Evolutionary conservation across 768 basidiomycete genomes (phyloP).

Genomic region (Lactifluus echinatus): DNA sequence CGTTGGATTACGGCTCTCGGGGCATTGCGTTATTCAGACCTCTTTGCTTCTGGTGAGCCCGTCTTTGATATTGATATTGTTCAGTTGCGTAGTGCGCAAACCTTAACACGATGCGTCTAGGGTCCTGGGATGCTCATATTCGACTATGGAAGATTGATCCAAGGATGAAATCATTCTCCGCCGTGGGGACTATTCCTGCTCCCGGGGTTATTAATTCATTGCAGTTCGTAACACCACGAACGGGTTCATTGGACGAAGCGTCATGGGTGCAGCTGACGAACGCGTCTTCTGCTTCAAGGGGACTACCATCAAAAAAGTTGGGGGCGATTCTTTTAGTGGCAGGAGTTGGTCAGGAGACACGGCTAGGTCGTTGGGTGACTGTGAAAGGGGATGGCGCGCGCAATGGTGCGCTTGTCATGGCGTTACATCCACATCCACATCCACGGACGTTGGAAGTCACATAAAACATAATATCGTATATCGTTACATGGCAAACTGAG

Average conservation of each 20-base stretch:
- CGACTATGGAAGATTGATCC: constrained; percentile 87
- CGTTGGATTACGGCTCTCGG: constrained; percentile 89
- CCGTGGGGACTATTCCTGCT: constrained; percentile 52
- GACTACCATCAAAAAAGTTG: constrained; percentile 10
- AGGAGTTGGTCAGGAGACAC: constrained; percentile 80
- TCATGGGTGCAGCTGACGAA: constrained; percentile 32
- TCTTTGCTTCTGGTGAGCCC: constrained; percentile 76
- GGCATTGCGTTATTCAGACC: constrained; percentile 77
- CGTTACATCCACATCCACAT: constrained; percentile 40
- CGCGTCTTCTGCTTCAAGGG: constrained; percentile 25
- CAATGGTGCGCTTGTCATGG: constrained; percentile 65
- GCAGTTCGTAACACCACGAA: constrained; percentile 57
- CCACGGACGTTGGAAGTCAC: constrained; percentile 29
- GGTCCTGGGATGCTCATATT: constrained; percentile 89
- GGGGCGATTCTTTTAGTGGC: constrained; percentile 55
- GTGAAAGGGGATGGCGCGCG: constrained; percentile 59
- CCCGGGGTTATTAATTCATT: constrained; percentile 86
- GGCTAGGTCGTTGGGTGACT: constrained; percentile 82
- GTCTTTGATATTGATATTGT: neutral
- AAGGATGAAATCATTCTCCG: constrained; percentile 68
- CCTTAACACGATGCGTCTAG: constrained; percentile 32
- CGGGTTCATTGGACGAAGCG: constrained; percentile 33
- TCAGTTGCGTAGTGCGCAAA: neutral
- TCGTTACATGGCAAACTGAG: neutral
- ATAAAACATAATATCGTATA: neutral